These are phyloP conservation scores for Fomitopsis serialis DNA, from an alignment of 768 basidiomycete genomes.

Conservation along the genomic window DNA sequence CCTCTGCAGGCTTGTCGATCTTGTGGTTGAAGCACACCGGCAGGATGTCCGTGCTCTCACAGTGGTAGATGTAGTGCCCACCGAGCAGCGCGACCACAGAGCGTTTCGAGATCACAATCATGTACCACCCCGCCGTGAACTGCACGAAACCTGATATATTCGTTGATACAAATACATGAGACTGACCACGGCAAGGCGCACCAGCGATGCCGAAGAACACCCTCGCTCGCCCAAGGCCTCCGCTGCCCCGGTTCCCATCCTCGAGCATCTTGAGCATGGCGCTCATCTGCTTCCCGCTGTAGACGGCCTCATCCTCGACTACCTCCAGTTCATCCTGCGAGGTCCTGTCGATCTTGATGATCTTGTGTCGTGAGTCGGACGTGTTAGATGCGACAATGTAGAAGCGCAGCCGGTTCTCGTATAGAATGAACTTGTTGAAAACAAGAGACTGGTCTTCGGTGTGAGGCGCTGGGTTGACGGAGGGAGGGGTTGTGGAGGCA, in stretches of 20 bases:
- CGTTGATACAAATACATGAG: not conserved
- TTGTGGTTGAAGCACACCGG: slow-evolving; percentile 76
- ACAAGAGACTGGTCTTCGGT: slow-evolving; percentile 19
- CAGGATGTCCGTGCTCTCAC: slow-evolving; percentile 84
- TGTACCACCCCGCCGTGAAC: slow-evolving; percentile 95
- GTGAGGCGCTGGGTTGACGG: slow-evolving; percentile 3
- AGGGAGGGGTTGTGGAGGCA: not conserved
- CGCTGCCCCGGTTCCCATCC: slow-evolving; percentile 86
- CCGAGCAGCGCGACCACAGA: slow-evolving; percentile 91
- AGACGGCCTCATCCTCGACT: slow-evolving; percentile 84
- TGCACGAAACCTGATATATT: slow-evolving; percentile 70
- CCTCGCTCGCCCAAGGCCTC: slow-evolving; percentile 76
- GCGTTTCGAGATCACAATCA: slow-evolving; percentile 85
- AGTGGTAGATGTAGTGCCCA: slow-evolving; percentile 95
- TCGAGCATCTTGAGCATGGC: slow-evolving; percentile 92
- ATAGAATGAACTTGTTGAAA: slow-evolving; percentile 84
- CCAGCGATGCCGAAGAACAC: slow-evolving; percentile 83
- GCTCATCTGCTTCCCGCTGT: slow-evolving; percentile 85
- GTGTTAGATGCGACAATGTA: slow-evolving; percentile 91
- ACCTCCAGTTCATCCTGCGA: slow-evolving; percentile 68
- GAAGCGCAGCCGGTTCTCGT: slow-evolving; percentile 89
- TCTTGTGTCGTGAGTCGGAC: slow-evolving; percentile 80
- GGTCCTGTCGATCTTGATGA: slow-evolving; percentile 91
- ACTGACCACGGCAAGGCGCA: slow-evolving; percentile 23
- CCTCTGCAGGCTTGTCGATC: slow-evolving; percentile 83